phyloP scores from a whole-genome alignment of 129 eudicot species.

The Saussurea involucrata region DNA sequence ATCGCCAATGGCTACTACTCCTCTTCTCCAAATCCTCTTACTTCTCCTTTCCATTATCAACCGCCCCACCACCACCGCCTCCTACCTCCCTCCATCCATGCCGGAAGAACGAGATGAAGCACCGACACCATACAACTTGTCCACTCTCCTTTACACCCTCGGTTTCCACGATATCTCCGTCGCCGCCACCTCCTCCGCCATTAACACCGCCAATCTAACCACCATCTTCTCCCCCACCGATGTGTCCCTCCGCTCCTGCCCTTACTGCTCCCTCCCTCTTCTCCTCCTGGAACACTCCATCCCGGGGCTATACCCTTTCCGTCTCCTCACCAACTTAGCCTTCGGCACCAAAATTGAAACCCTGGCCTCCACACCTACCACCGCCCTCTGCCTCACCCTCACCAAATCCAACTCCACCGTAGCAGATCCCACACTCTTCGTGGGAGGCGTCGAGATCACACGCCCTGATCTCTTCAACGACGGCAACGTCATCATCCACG shows the following conservation, averaged over 20 bases:
- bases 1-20: constrained; percentile 17
- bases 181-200: constrained; percentile 30
- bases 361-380: constrained; percentile 44
- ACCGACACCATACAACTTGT: constrained; percentile 5
- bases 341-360: constrained; percentile 75
- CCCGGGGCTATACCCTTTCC: constrained; percentile 57
- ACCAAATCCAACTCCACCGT: constrained; percentile 37
- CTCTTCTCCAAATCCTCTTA: constrained; percentile 13
- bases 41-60: background rate
- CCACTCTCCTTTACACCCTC: constrained; percentile 56
- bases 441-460: constrained; percentile 66
- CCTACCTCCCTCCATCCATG: background rate
- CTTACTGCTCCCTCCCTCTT: constrained; percentile 61
- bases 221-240: constrained; percentile 80
- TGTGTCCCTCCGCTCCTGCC: constrained; percentile 62
- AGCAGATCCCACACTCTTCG: constrained; percentile 37
- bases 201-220: constrained; percentile 32
- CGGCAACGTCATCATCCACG: constrained; percentile 48
- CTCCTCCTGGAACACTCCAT: constrained; percentile 76
- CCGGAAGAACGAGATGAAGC: constrained; percentile 2
- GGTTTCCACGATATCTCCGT: constrained; percentile 50
- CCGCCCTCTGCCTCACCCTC: constrained; percentile 60
- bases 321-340: constrained; percentile 44
- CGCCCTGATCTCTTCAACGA: constrained; percentile 57
- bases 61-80: constrained; percentile 7